Evolutionary conservation across 2,329 filamentous ascomycete species (phyloP), one percentile per base, ranked within the genome.

Genomic region (Calonectria fujianensis): DNA sequence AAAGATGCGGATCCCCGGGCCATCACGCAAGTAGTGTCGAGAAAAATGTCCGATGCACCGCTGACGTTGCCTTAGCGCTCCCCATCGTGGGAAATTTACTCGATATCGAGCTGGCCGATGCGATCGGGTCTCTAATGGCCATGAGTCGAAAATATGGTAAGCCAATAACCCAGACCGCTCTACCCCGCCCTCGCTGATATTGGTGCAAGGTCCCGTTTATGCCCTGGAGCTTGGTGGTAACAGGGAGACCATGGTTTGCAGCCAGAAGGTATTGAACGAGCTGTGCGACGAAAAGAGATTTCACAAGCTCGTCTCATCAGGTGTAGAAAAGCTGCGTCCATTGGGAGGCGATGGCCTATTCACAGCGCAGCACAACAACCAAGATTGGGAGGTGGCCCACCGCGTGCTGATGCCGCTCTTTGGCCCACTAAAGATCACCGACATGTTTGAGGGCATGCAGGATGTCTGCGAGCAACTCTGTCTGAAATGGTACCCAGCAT

Each of bases 281-380:
- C 8, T 63, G 6, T 63, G 57, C 35, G 57, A 63, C 24, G 57
- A 63, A 24, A 63, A 63, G n/a, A 11, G 57, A n/a, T 63, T 63
- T 13, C 37, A 63, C 35, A 63, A 63, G n/a, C 57, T 63, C 16
- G 57, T 63, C 2, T 41, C 37, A 3, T 41, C 57, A 20, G 57
- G 57, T 2, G 57, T 63, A 20, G 57, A 41, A 41, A 63, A 63
- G 16, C 13, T 63, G 35, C 57, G 57, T 0, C 57, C 57, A 8
- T 13, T 63, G 35, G 57, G 57, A 29, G 57, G 57, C 35, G 57
- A 63, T 31, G 57, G 57, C n/a, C 24, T 63, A 4, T 63, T 63
- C 9, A 63, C 57, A 63, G 57, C 57, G 20, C 57, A 63, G 57
- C 57, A 63, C 57, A 63, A 63, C 24, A 63, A 63, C 16, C 57